These are phyloP conservation scores for Podospora comata DNA, from an alignment of 495 filamentous ascomycete genomes.

Conservation along the genomic window DNA sequence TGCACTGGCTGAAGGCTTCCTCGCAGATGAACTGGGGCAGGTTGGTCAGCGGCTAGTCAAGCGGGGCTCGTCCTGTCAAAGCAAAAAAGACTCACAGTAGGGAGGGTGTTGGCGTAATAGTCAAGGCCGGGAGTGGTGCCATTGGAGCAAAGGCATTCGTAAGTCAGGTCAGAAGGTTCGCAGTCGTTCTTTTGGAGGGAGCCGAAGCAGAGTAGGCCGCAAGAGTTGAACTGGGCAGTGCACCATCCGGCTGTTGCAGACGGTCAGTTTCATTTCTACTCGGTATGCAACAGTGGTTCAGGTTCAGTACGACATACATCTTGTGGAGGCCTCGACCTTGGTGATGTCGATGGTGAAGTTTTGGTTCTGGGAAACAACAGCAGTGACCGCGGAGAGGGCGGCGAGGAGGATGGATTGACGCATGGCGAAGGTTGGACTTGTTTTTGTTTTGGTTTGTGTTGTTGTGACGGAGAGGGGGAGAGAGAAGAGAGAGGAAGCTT, in stretches of 20 bases:
- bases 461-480: background rate
- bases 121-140: constrained; percentile 36
- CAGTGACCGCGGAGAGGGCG: constrained; percentile 33
- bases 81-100: constrained; percentile 27
- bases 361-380: constrained; percentile 29
- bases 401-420: constrained; percentile 29
- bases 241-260: constrained; percentile 32
- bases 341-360: constrained; percentile 35
- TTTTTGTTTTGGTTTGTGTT: constrained; percentile 1
- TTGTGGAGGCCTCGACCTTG: constrained; percentile 18
- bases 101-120: constrained; percentile 39
- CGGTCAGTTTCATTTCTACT: constrained; percentile 1
- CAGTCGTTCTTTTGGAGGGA: constrained; percentile 27
- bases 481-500: constrained; percentile 1
- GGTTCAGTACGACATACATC: constrained; percentile 22
- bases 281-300: background rate
- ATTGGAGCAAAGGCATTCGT: constrained; percentile 35
- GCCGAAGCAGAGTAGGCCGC: constrained; percentile 32
- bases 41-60: background rate
- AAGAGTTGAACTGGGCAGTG: constrained; percentile 36
- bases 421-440: constrained; percentile 26
- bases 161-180: constrained; percentile 28
- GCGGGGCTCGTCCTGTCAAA: background rate
- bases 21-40: constrained; percentile 33
- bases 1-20: constrained; percentile 33